A percentile compares a stretch with the other conserved stretches of the same genome.
Evolutionary conservation across 1,139 yeast genomes (phyloP).

Genomic region (Magnusiomyces paraingens): DNA sequence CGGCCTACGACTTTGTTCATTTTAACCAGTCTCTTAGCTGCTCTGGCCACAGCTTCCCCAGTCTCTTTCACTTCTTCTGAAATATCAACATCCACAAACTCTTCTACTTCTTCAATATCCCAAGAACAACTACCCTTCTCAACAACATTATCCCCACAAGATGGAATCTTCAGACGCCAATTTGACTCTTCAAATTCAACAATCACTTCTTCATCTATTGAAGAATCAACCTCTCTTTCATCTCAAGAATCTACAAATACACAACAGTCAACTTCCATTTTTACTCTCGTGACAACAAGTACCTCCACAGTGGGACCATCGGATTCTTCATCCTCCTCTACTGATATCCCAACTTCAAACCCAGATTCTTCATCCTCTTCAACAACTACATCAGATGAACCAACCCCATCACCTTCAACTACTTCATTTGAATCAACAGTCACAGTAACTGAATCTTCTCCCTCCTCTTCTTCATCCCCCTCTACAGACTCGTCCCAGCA

Average conservation of each 20-base stretch:
- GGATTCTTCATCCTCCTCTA: not conserved
- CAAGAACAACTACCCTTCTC: constrained; percentile 31
- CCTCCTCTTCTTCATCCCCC: constrained; percentile 7
- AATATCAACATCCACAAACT: not conserved
- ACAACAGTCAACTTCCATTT: constrained; percentile 2
- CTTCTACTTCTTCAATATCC: not conserved
- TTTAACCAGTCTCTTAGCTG: not conserved
- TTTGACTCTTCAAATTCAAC: constrained; percentile 42
- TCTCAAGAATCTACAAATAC: constrained; percentile 1
- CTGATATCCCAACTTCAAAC: constrained; percentile 1
- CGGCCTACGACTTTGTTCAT: not conserved
- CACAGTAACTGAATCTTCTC: constrained; percentile 12
- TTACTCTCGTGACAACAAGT: constrained; percentile 11
- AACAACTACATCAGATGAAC: not conserved
- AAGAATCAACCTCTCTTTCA: not conserved
- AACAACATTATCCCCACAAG: constrained; percentile 39
- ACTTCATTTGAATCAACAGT: constrained; percentile 18
- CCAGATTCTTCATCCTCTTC: constrained; percentile 9
- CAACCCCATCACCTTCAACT: constrained; percentile 1
- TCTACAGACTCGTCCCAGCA: constrained; percentile 8
- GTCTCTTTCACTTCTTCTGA: not conserved
- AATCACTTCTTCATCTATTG: constrained; percentile 19
- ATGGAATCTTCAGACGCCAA: constrained; percentile 24
- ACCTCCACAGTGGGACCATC: constrained; percentile 10
- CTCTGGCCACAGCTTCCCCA: not conserved